Evolutionary conservation across 1,139 yeast species (phyloP), one percentile per base, ranked within the genome.

Genomic region (Hyphopichia khmerensis): DNA sequence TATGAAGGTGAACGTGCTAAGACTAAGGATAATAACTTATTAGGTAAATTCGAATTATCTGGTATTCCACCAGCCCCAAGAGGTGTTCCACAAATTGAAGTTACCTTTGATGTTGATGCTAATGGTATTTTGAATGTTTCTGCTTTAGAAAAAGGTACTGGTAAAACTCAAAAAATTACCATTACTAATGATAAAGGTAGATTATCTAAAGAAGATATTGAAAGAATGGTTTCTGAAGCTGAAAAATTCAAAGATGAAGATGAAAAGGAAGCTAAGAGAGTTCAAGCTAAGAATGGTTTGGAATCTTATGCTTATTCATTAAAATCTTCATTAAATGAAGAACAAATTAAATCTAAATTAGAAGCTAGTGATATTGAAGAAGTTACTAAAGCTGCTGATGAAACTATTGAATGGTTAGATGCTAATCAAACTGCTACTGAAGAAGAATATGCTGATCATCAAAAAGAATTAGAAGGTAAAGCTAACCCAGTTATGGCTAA

Each of bases 51-150:
- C 66, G 97, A 91, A 71, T 82, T 91, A 60, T 78, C 90, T 49
- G 96, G 96, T 66, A 91, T 91, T 55, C 97, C 98, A 63, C 96
- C 98, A 53, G 95, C 97, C 45, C 97, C 96, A 73, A 88, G 96
- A 77, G 98, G 98, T 75, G 89, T 85, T 51, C 96, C 97, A 60
- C 96, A 90, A 76, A 88, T 90, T 60, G 97, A 90, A 77, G 96
- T 91, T 56, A 89, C 96, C 49, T 90, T 90, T 63, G 95, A 89
- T 59, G 77, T 90, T 59, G 97, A 90, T 67, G 96, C 96, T 52
- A 89, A 89, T 65, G 97, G 97, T 75, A 90, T 90, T 67, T 78
- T 90, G 72, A 91, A 88, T 72, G 98, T 91, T 49, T 79, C 90
- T 51, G 98, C 97, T 48, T 75, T 86, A 49, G 98, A 91, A 69